Evolutionary conservation across 352 stramenopile species (phyloP), one percentile per base, ranked within the genome.

Genomic region (Globisporangium paddicum): DNA sequence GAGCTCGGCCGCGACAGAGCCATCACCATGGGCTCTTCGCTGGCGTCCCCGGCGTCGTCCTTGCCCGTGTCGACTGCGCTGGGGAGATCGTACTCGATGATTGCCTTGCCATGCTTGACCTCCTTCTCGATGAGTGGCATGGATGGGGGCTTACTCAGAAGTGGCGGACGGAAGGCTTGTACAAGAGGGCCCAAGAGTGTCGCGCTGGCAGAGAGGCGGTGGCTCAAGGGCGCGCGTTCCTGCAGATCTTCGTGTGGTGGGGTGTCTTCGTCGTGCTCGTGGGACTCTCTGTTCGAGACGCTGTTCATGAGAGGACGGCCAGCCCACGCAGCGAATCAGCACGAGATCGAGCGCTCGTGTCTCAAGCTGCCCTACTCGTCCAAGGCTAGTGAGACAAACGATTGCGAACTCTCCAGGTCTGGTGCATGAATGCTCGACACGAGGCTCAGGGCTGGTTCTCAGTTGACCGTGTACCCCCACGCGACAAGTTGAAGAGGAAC

Each of bases 61-160:
- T 48, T 40, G 18, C 16, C 26, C 5, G 16, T 26, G 5, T 16
- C 10, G 11, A 58, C 26, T 40, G 52, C 38, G 52, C 52, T 58
- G 14, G 52, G 52, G 16, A 58, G 52, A 5, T 30, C n/a, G n/a
- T 18, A 21, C 38, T 37, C 25, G 9, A 26, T 26, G 38, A 49
- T 28, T 16, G 52, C 18, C 18, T 50, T 16, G 3, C 25, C 52
- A 26, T 50, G 37, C 52, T 40, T 34, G 37, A 38, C n/a, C 25
- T 49, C 52, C 38, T 37, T 49, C 5, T 58, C 25, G n/a, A 40
- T 40, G 18, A 35, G 25, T 19, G 37, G 38, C 52, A 49, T 49
- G 4, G 26, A 37, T 47, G 10, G 19, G 23, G 37, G 21, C 35
- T 48, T 25, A 51, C 45, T 35, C 13, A 6, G 6, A 18, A 51